Evolutionary conservation across 2,329 filamentous ascomycete genomes (phyloP).

Genomic region (Pestalotiopsis sp.): DNA sequence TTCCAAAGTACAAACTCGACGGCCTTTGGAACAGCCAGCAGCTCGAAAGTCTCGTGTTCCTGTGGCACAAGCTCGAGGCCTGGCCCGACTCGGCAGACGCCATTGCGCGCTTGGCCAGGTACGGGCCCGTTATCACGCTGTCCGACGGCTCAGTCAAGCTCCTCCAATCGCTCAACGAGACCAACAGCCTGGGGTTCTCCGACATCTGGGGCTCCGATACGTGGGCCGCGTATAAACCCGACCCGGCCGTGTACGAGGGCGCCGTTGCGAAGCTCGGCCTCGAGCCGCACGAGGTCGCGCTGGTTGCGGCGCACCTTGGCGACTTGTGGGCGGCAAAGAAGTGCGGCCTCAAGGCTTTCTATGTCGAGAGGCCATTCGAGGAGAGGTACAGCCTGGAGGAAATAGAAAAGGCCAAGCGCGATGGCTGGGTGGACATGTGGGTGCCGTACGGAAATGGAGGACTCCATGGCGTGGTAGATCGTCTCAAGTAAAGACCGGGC

Average conservation of each 20-base stretch:
- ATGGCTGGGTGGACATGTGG: conserved; percentile 61
- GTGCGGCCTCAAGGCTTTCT: conserved; percentile 60
- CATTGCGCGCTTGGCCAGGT: conserved; percentile 44
- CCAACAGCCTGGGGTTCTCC: conserved; percentile 53
- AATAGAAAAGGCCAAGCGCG: conserved; percentile 41
- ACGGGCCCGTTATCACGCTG: conserved; percentile 55
- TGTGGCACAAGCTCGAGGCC: conserved; percentile 61
- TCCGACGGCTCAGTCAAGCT: conserved; percentile 62
- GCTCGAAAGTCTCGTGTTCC: conserved; percentile 53
- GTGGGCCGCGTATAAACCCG: conserved; percentile 64
- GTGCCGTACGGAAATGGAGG: conserved; percentile 30
- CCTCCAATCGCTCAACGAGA: conserved; percentile 50
- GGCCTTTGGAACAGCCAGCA: conserved; percentile 59
- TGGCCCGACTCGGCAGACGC: conserved; percentile 56
- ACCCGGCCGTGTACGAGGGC: conserved; percentile 56
- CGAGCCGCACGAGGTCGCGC: conserved; percentile 51
- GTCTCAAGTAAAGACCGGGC: background rate
- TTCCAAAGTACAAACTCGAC: conserved; percentile 47
- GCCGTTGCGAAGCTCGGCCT: conserved; percentile 52
- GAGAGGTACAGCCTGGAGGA: conserved; percentile 49
- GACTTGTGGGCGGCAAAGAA: conserved; percentile 60
- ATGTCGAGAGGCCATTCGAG: conserved; percentile 59
- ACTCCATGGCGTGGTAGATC: conserved; percentile 7
- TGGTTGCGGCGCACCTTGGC: conserved; percentile 62
- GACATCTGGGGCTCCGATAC: conserved; percentile 57